Base-by-base conservation (phyloP, 2,329 filamentous ascomycete genomes). In the Venturiaceae sp. region DNA sequence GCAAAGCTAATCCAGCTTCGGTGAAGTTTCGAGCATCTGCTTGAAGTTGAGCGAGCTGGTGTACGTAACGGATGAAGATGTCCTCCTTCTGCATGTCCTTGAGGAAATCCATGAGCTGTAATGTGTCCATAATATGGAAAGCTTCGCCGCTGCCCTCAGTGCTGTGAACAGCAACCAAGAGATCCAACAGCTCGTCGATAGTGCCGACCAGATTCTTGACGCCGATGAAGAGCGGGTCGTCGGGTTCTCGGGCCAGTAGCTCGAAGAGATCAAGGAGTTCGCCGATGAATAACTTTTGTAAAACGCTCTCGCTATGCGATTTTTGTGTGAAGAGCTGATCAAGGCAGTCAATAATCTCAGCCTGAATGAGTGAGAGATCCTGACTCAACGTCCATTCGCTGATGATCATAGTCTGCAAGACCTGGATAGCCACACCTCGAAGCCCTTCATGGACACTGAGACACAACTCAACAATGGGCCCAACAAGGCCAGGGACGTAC, bases 361-460 rank as follows among this genome's bases (percentile, higher is more conserved):
- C 94, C 72, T 97, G 92, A 55, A 99, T 88, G 53, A 94, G 85
- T 2, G 87, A 87, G 53, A 99, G 75, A 69, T 97, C 92, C 69
- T 96, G 89, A 68, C 91, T 96, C 63, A 99, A 74, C 16, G 91
- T 92, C 94, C 94, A 99, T 72, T 99, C 94, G 73, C 92, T 95
- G 64, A 97, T 86, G 66, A 99, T 95, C 94, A 99, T 99, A 2
- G 91, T 95, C 70, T 96, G 91, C 62, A 99, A 74, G 21, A 99
- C 88, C 69, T 96, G 89, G 32, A 96, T 91, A 0, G 92, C 94
- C 71, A 95, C 94, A 62, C 84, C 84, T 61, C 94, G 83, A 59
- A 99, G 77, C 3, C 92, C 92, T 70, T 95, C 90, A 64, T 99
- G 94, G 3, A 97, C 91, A 68, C 92, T 97, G 58, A 99, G 79